These are phyloP conservation scores for Phytophthora chlamydospora DNA, from an alignment of 352 stramenopile species.

Conservation along the genomic window DNA sequence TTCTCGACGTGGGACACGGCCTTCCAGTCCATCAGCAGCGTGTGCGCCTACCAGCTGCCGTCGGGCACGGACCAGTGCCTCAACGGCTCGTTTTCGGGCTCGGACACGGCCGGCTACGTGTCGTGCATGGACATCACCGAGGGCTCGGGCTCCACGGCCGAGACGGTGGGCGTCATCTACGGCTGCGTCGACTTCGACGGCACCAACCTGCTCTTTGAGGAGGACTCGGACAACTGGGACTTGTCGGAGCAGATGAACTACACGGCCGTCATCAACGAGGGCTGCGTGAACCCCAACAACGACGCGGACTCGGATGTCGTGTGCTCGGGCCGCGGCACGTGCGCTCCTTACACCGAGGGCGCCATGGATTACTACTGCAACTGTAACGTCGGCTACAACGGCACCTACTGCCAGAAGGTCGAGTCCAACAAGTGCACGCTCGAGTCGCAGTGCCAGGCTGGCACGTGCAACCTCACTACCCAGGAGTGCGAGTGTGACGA, in stretches of 20 bases:
- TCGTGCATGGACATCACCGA: conserved; percentile 51
- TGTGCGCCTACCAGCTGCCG: conserved; percentile 74
- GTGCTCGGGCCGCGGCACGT: conserved; percentile 80
- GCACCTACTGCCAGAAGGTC: conserved; percentile 80
- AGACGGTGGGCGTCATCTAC: conserved; percentile 67
- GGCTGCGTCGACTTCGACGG: conserved; percentile 83
- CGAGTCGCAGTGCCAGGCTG: conserved; percentile 67
- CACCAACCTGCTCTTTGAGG: conserved; percentile 59
- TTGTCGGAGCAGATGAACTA: conserved; percentile 68
- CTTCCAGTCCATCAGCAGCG: conserved; percentile 69
- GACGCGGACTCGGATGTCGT: conserved; percentile 59
- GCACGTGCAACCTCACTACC: conserved; percentile 64
- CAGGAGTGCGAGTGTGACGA: conserved; percentile 69
- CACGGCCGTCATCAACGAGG: conserved; percentile 53
- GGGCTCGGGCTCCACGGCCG: conserved; percentile 29
- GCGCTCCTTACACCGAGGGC: conserved; percentile 41
- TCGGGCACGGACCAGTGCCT: conserved; percentile 51
- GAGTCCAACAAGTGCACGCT: conserved; percentile 73
- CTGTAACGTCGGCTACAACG: conserved; percentile 82
- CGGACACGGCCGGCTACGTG: conserved; percentile 35
- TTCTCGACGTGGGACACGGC: conserved; percentile 75
- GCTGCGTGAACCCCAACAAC: conserved; percentile 73
- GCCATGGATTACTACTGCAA: conserved; percentile 67
- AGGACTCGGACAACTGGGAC: conserved; percentile 53
- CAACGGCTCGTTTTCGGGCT: conserved; percentile 33